Evolutionary conservation across 2,329 filamentous ascomycete genomes (phyloP).

Genomic region (Diaporthe sp.): DNA sequence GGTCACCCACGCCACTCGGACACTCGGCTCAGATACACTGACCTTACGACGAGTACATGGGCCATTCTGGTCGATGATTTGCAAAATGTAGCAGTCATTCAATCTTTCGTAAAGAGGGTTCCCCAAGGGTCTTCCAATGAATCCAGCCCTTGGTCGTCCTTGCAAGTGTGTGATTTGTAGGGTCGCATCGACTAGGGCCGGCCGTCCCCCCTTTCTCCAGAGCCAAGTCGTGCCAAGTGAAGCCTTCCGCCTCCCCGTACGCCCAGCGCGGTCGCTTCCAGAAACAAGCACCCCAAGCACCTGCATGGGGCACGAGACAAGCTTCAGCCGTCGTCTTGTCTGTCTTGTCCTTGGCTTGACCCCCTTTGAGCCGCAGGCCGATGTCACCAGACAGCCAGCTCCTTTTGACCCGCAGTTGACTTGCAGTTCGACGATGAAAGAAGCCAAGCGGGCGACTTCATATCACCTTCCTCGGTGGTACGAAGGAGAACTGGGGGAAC

Average conservation of each 20-base stretch:
- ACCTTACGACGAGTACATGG: neutral
- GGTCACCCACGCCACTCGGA: neutral
- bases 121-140: neutral
- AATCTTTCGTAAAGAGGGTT: neutral
- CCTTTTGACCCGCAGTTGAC: neutral
- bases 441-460: neutral
- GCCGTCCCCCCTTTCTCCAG: neutral
- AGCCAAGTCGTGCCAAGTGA: slow-evolving; percentile 22
- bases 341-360: neutral
- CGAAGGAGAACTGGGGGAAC: slow-evolving; percentile 8
- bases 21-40: neutral
- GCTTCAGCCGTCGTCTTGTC: slow-evolving; percentile 10
- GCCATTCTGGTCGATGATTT: neutral
- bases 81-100: neutral
- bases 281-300: slow-evolving; percentile 5
- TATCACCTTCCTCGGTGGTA: neutral
- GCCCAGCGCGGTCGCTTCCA: neutral
- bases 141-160: neutral
- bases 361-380: slow-evolving; percentile 7
- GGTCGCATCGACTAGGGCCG: neutral
- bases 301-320: slow-evolving; percentile 11
- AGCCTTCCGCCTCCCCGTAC: neutral
- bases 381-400: neutral
- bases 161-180: neutral
- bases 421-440: neutral